phyloP scores from a whole-genome alignment of 129 eudicot genomes.

The Logfia minima region DNA sequence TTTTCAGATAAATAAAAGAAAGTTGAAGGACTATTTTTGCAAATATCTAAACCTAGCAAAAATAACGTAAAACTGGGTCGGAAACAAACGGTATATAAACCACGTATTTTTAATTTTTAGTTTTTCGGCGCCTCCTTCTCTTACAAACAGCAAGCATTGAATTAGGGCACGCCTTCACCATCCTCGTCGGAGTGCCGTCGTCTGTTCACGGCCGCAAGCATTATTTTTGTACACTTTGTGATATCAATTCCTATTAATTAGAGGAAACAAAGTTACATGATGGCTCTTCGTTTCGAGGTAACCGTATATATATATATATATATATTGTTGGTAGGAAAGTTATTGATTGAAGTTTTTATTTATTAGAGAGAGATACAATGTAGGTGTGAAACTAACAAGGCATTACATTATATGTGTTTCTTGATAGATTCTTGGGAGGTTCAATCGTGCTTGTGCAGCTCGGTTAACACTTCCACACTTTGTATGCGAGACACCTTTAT shows the following conservation, averaged over 20 bases:
- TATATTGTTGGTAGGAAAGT: neutral
- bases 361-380: neutral
- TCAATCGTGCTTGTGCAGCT: slow-evolving; percentile 93
- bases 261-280: slow-evolving; percentile 9
- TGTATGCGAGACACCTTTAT: slow-evolving; percentile 77
- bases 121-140: slow-evolving; percentile 41
- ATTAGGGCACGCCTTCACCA: slow-evolving; percentile 29
- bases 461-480: slow-evolving; percentile 78
- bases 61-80: neutral
- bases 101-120: slow-evolving; percentile 21
- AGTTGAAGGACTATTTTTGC: too few species aligned
- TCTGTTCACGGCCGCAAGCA: slow-evolving; percentile 7
- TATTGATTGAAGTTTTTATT: too few species aligned
- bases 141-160: neutral
- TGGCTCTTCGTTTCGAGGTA: slow-evolving; percentile 90
- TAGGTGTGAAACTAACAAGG: neutral
- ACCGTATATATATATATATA: too few species aligned
- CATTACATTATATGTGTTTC: slow-evolving; percentile 1
- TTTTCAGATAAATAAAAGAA: too few species aligned
- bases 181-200: slow-evolving; percentile 3
- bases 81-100: slow-evolving; percentile 19
- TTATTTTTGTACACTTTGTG: slow-evolving; percentile 11
- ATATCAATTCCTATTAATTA: neutral
- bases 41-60: neutral
- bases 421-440: slow-evolving; percentile 79